phyloP scores from a whole-genome alignment of 352 stramenopile species.

The Phytopythium montanum region DNA sequence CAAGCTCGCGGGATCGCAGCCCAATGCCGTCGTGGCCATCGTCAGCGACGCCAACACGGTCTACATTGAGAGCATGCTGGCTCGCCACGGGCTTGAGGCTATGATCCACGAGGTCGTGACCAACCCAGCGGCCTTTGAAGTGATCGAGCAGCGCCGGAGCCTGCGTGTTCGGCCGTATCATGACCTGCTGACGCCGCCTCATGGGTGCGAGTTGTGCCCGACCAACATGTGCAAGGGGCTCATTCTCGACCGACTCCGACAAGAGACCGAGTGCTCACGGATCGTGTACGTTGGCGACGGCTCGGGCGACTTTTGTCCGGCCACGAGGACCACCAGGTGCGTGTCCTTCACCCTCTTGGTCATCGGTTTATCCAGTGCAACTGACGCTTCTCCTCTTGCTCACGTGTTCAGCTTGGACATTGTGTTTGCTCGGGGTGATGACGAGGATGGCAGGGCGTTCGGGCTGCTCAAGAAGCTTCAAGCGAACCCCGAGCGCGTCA shows the following conservation, averaged over 20 bases:
- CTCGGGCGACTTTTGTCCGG: constrained; percentile 63
- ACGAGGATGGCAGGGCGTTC: constrained; percentile 41
- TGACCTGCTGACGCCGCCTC: constrained; percentile 20
- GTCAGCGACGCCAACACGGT: constrained; percentile 79
- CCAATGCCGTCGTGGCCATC: constrained; percentile 53
- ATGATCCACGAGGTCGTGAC: constrained; percentile 52
- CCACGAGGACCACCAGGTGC: constrained; percentile 50
- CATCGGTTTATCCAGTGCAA: background rate
- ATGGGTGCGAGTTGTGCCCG: constrained; percentile 56
- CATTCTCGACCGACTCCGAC: constrained; percentile 53
- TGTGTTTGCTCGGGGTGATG: constrained; percentile 58
- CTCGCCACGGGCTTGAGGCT: constrained; percentile 22
- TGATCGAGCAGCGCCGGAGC: constrained; percentile 10
- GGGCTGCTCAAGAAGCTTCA: constrained; percentile 54
- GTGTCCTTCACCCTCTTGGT: background rate
- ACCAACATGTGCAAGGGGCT: constrained; percentile 82
- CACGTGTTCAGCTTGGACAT: constrained; percentile 41
- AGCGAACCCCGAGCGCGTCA: constrained; percentile 24
- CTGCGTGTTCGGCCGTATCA: constrained; percentile 62
- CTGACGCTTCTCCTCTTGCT: background rate
- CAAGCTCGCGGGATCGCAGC: constrained; percentile 30
- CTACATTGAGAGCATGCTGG: constrained; percentile 78
- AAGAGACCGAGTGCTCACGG: constrained; percentile 23
- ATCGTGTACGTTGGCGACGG: constrained; percentile 79
- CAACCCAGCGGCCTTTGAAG: constrained; percentile 46